Evolutionary conservation across 495 filamentous ascomycete species (phyloP), one percentile per base, ranked within the genome.

Genomic region (Penicillium dipodomyicola): DNA sequence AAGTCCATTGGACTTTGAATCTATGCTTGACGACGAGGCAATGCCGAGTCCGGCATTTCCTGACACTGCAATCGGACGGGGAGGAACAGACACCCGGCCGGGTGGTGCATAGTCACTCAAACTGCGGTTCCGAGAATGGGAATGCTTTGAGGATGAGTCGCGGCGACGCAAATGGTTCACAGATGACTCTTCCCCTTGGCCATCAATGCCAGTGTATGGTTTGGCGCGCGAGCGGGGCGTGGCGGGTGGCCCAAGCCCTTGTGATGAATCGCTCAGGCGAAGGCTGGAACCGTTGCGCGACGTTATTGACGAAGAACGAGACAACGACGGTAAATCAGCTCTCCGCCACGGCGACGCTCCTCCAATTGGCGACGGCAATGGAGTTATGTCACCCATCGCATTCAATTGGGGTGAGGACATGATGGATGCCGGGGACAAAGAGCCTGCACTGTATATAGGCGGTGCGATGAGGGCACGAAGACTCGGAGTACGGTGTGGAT

Each of bases 341-440:
- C 82, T 55, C 4, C 63, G 62, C 85, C 84, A 69, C n/a, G 92
- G 88, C 8, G 88, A 90, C 43, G 87, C 86, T 8, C 81, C 80
- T 55, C 89, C 76, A 39, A 97, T 80, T 8, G 94, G 94, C 5
- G 94, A 97, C 11, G 94, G 94, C 22, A 98, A 72, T 49, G 94
- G 94, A 5, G 94, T 98, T 55, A 98, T 86, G 65, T 96, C 91
- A 39, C 84, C 83, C 83, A 96, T 86, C 19, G 92, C 89, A 55
- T 85, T 84, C 39, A 96, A 80, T 56, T 87, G 83, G 3, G 92
- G 91, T 17, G 86, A 89, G 5, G 86, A 83, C 19, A 85, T 62
- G 22, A 73, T 49, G 12, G 86, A 87, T 27, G 75, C 79, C 1
- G 85, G 85, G 2, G 86, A 88, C 22, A 83, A 64, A 6, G 84